Evolutionary conservation across 2,329 filamentous ascomycete genomes (phyloP).

Genomic region (Ilyonectria destructans): DNA sequence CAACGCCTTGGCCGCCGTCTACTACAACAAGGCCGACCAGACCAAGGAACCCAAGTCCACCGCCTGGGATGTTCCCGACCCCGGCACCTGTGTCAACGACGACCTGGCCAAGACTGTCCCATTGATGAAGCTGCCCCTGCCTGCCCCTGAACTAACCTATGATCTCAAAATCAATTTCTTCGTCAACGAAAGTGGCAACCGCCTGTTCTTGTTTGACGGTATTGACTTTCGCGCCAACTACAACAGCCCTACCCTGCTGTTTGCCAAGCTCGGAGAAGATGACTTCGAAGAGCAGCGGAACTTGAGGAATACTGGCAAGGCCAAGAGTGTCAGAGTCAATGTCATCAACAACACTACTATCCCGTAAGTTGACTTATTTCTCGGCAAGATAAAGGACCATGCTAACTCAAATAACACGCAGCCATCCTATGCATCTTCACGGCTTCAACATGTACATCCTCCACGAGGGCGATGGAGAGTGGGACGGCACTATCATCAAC

Average conservation of each 20-base stretch:
- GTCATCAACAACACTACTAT: conserved; percentile 68
- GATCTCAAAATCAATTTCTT: conserved; percentile 65
- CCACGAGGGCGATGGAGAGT: conserved; percentile 64
- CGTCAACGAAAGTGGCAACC: conserved; percentile 66
- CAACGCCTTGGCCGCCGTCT: conserved; percentile 73
- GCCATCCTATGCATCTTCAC: conserved; percentile 80
- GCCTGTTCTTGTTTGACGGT: conserved; percentile 70
- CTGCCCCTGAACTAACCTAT: conserved; percentile 59
- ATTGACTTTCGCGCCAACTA: conserved; percentile 70
- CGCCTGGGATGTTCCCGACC: conserved; percentile 66
- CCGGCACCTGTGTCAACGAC: conserved; percentile 72
- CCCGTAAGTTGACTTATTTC: conserved; percentile 57
- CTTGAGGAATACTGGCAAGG: conserved; percentile 67
- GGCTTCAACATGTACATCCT: conserved; percentile 82
- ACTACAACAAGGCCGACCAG: conserved; percentile 74
- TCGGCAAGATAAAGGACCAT: background rate
- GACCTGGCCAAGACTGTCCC: conserved; percentile 68
- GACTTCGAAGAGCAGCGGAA: conserved; percentile 71
- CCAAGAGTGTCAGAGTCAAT: conserved; percentile 71
- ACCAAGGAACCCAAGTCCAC: conserved; percentile 64
- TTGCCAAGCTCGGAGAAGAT: conserved; percentile 66
- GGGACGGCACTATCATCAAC: conserved; percentile 62
- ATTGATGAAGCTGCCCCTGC: conserved; percentile 63
- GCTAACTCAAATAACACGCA: conserved; percentile 36
- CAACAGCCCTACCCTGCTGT: conserved; percentile 72